phyloP scores from a whole-genome alignment of 306 rosid genomes.

The Cucurbita moschata region DNA sequence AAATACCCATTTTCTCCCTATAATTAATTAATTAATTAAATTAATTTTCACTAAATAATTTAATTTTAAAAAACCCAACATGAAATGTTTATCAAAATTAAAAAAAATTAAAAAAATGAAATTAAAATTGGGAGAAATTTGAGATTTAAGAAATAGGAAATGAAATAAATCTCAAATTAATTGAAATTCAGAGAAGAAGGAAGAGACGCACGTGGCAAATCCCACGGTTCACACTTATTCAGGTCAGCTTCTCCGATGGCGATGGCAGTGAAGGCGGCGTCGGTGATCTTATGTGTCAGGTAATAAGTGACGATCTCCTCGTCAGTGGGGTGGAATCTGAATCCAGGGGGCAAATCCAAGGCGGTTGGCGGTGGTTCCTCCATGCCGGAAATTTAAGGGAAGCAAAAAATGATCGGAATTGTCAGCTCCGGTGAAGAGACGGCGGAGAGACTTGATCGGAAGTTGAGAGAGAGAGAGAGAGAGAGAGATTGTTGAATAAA shows the following conservation, averaged over 20 bases:
- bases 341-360: constrained; percentile 75
- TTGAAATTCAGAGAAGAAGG: not conserved
- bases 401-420: not conserved
- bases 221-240: constrained; percentile 93
- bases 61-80: too few species aligned
- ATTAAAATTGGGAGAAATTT: too few species aligned
- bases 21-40: too few species aligned
- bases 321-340: constrained; percentile 87
- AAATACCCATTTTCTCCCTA: not conserved
- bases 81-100: too few species aligned
- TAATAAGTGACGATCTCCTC: constrained; percentile 62
- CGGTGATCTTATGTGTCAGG: constrained; percentile 45
- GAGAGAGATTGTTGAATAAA: not conserved
- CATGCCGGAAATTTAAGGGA: not conserved
- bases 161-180: not conserved
- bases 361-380: not conserved
- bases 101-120: not conserved
- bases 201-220: constrained; percentile 50
- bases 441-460: not conserved
- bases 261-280: constrained; percentile 46
- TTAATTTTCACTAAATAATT: too few species aligned
- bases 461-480: not conserved
- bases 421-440: not conserved
- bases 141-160: not conserved
- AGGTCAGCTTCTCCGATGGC: constrained; percentile 90